Base-by-base conservation (phyloP, 2,329 filamentous ascomycete genomes). In the Drechslerella coelobrocha region DNA sequence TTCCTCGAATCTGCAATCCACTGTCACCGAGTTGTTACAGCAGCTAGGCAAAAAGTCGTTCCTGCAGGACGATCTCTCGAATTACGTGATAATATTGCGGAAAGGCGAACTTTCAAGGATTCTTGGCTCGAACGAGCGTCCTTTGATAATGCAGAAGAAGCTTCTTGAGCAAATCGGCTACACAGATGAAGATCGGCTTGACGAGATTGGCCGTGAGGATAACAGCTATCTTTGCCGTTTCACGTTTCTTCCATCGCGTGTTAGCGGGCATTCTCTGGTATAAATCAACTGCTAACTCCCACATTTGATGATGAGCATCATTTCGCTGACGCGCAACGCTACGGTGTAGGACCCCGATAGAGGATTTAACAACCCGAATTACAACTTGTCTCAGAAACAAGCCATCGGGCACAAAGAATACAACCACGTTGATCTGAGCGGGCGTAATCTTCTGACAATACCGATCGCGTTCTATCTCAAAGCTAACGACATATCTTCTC, bases 151-250 rank as follows among this genome's bases (percentile, higher is more conserved):
- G 76, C 94, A 99, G 78, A 97, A 97, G 80, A 85, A 88, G 51
- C 83, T 99, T 17, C 81, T 99, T 17, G 89, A 96, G 79, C 92
- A 97, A 79, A 89, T 93, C 57, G 94, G 94, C 8, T 99, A 97
- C 77, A 88, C 90, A 63, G 87, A 91, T 29, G 86, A 86, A 61
- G 94, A 99, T 78, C 87, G 87, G 39, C 87, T 99, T 48, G 93
- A 97, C 78, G 94, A 97, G 73, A 86, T 99, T 56, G 94, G 94
- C 26, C 87, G 94, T 63, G 94, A 99, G 79, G 94, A 99, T 81
- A 96, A 97, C 79, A 95, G 92, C 78, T 99, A 97, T 76, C 84
- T 99, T 10, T 96, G 92, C 77, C 90, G 94, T 4, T 97, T 99
- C 80, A 91, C 94, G 68, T 99, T 99, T 79, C 82, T 97, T 66